Percentiles rank a stretch among this genome's conserved stretches.
Evolutionary conservation across 306 rosid genomes (phyloP).

Genomic region (Hippophae tibetana): DNA sequence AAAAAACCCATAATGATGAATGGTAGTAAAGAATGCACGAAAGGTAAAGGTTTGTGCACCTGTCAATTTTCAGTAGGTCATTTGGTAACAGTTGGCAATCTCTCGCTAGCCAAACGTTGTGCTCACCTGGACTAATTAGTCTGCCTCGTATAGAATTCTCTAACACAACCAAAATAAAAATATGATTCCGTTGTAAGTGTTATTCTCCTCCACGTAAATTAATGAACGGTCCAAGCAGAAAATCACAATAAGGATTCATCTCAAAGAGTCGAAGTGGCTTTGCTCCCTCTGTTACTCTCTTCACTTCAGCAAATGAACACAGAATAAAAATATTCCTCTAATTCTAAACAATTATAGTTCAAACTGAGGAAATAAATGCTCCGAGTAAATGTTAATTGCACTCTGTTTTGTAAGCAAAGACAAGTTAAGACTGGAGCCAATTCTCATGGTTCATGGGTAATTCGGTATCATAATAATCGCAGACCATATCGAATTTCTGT

Average conservation of each 20-base stretch:
- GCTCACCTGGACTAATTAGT: background rate
- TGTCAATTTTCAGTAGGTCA: conserved; percentile 12
- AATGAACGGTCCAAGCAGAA: conserved; percentile 28
- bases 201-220: conserved; percentile 58
- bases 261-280: conserved; percentile 14
- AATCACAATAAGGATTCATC: conserved; percentile 15
- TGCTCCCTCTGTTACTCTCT: conserved; percentile 6
- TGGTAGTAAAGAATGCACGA: conserved; percentile 36
- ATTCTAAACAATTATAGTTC: conserved; percentile 14
- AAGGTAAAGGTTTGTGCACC: conserved; percentile 20
- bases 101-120: background rate
- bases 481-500: conserved; percentile 29
- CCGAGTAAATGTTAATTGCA: conserved; percentile 52
- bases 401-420: conserved; percentile 34
- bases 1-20: conserved; percentile 9
- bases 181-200: conserved; percentile 4
- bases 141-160: too few species aligned
- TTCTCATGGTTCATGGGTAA: conserved; percentile 35
- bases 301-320: conserved; percentile 9
- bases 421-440: conserved; percentile 32
- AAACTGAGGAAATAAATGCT: conserved; percentile 47
- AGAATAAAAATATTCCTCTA: conserved; percentile 8
- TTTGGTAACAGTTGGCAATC: background rate
- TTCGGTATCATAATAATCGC: conserved; percentile 31
- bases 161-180: conserved; percentile 11